Conservation (phyloP, 495 filamentous ascomycete species). For the Patellaria atrata region DNA sequence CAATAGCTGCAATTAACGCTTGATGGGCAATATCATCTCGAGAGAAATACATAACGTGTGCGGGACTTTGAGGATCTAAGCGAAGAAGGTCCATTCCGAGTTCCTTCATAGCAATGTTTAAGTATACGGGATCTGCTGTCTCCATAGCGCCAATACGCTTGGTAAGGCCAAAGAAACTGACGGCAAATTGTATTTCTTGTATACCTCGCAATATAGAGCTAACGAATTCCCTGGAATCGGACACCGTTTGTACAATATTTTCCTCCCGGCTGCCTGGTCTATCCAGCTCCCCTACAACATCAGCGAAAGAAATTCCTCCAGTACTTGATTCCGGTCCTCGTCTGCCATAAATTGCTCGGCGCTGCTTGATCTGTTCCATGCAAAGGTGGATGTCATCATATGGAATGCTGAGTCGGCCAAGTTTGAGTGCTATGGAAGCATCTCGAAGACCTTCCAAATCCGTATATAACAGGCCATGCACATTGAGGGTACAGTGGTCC, state of each 20-base stretch:
- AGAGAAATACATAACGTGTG: conserved; percentile 98
- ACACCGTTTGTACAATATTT: conserved; percentile 67
- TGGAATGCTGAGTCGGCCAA: conserved; percentile 78
- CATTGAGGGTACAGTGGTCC: conserved; percentile 74
- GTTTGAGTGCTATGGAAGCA: conserved; percentile 75
- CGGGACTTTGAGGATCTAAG: conserved; percentile 83
- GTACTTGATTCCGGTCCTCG: conserved; percentile 10
- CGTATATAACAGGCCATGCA: conserved; percentile 86
- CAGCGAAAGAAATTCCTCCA: conserved; percentile 50
- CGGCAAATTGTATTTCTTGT: conserved; percentile 88
- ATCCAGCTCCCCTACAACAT: conserved; percentile 67
- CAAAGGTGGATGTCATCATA: conserved; percentile 71
- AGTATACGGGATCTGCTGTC: conserved; percentile 48
- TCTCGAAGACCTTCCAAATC: conserved; percentile 78
- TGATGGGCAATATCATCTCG: conserved; percentile 87
- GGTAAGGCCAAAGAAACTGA: conserved; percentile 82
- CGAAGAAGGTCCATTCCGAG: conserved; percentile 85
- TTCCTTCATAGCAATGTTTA: conserved; percentile 91
- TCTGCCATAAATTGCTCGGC: conserved; percentile 24
- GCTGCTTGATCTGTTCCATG: conserved; percentile 34
- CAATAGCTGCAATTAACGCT: conserved; percentile 80
- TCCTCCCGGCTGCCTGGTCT: conserved; percentile 58
- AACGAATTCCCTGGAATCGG: conserved; percentile 84
- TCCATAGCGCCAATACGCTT: conserved; percentile 55
- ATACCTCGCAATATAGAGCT: conserved; percentile 83